Conservation (phyloP, 2,329 filamentous ascomycete genomes). For the Xylariaceae sp. region DNA sequence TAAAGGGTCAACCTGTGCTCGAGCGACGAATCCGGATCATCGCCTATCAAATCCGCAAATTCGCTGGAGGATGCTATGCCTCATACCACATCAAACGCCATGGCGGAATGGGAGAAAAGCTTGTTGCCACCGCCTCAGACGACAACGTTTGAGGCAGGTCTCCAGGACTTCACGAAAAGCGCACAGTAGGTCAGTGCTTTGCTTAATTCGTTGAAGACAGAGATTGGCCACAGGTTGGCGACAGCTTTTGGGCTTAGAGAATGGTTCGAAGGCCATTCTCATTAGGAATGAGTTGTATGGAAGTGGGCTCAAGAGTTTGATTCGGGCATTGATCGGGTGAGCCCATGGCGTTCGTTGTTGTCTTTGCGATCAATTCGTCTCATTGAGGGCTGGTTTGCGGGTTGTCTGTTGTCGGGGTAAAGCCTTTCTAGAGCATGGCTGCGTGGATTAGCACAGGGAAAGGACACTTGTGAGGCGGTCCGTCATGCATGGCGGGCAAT, state of each 20-base stretch:
- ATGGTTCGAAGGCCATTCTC: background rate
- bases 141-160: conserved; percentile 18
- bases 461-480: background rate
- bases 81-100: conserved; percentile 75
- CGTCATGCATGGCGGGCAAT: conserved; percentile 21
- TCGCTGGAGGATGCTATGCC: conserved; percentile 50
- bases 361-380: background rate
- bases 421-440: conserved; percentile 8
- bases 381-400: background rate
- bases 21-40: conserved; percentile 24
- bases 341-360: background rate
- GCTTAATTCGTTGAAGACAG: background rate
- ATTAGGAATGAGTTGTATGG: background rate
- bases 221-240: background rate
- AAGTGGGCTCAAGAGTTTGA: background rate
- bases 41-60: conserved; percentile 33
- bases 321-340: background rate
- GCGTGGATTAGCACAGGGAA: background rate
- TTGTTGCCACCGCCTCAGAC: conserved; percentile 48
- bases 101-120: conserved; percentile 87
- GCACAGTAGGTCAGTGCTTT: conserved; percentile 6
- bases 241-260: background rate
- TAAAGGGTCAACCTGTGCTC: conserved; percentile 31
- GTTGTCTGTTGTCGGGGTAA: background rate
- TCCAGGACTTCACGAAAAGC: conserved; percentile 13